phyloP scores from a whole-genome alignment of 2,329 filamentous ascomycete species.

The Ophiostoma himal-ulmi region DNA sequence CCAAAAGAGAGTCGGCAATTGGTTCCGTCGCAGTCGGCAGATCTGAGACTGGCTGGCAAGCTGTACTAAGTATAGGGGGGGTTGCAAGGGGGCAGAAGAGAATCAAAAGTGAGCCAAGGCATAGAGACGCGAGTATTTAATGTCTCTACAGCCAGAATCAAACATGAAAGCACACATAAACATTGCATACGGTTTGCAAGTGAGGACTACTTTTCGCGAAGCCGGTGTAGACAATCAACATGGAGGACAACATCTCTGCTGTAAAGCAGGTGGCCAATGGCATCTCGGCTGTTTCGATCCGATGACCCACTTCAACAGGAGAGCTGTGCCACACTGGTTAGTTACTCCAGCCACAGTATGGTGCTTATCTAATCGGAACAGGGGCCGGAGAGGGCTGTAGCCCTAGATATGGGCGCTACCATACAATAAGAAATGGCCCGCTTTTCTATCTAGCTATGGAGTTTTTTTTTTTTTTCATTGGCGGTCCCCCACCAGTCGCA shows the following conservation, averaged over 20 bases:
- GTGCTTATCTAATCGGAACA: background rate
- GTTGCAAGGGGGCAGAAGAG: background rate
- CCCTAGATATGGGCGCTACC: background rate
- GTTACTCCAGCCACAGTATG: background rate
- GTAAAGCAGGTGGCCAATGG: background rate
- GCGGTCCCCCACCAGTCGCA: conserved; percentile 6
- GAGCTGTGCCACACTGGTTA: background rate
- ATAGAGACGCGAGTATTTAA: background rate
- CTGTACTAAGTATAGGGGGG: background rate
- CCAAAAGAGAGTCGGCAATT: background rate
- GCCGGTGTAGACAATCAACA: background rate
- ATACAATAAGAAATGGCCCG: background rate
- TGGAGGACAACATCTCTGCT: background rate
- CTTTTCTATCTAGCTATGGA: background rate
- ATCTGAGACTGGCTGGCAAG: background rate
- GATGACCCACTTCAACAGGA: background rate
- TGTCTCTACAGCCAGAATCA: background rate
- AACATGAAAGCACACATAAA: background rate
- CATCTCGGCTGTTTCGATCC: conserved; percentile 1
- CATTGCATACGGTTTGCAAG: background rate
- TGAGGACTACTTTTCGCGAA: background rate
- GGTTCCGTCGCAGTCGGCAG: background rate
- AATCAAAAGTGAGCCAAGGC: background rate
- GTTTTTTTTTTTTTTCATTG: conserved; percentile 3
- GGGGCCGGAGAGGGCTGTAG: background rate